These are phyloP conservation scores for Myxozyma monticola DNA, from an alignment of 805 yeast genomes.

Conservation along the genomic window DNA sequence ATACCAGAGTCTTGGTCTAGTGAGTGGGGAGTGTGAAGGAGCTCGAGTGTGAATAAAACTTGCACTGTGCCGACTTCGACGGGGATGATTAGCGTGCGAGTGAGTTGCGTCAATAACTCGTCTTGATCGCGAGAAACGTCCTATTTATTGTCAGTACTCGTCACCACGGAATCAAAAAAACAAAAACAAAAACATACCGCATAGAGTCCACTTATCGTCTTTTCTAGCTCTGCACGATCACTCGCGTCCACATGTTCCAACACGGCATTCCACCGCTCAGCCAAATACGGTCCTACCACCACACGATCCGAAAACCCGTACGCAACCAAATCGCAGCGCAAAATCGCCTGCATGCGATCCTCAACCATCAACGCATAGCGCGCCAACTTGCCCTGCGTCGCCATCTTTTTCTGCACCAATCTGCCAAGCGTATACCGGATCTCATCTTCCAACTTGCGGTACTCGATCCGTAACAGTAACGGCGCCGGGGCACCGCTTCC, in stretches of 20 bases:
- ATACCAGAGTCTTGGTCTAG: no score
- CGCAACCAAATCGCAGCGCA: constrained; percentile 9
- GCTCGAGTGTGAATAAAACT: constrained; percentile 58
- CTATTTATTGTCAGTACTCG: not conserved
- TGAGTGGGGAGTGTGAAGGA: constrained; percentile 24
- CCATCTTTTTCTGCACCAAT: constrained; percentile 11
- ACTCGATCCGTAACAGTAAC: constrained; percentile 37
- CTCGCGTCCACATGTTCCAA: constrained; percentile 8
- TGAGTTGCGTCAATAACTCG: constrained; percentile 22
- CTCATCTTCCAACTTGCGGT: constrained; percentile 33
- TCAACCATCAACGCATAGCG: constrained; percentile 14
- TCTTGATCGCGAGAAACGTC: constrained; percentile 23
- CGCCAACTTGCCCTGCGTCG: not conserved
- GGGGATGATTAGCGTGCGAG: constrained; percentile 46
- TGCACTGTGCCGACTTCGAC: constrained; percentile 65
- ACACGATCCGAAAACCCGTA: constrained; percentile 24
- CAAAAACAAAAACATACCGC: constrained; percentile 1
- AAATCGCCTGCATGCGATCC: constrained; percentile 8
- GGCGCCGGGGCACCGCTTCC: constrained; percentile 3
- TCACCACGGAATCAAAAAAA: no score
- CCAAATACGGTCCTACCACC: constrained; percentile 9
- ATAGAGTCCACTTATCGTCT: constrained; percentile 1
- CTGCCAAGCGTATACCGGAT: constrained; percentile 29
- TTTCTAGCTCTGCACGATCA: constrained; percentile 12
- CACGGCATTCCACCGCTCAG: constrained; percentile 12